These are phyloP conservation scores for Ganoderma sinense DNA, from an alignment of 1,284 basidiomycete genomes.

Conservation along the genomic window DNA sequence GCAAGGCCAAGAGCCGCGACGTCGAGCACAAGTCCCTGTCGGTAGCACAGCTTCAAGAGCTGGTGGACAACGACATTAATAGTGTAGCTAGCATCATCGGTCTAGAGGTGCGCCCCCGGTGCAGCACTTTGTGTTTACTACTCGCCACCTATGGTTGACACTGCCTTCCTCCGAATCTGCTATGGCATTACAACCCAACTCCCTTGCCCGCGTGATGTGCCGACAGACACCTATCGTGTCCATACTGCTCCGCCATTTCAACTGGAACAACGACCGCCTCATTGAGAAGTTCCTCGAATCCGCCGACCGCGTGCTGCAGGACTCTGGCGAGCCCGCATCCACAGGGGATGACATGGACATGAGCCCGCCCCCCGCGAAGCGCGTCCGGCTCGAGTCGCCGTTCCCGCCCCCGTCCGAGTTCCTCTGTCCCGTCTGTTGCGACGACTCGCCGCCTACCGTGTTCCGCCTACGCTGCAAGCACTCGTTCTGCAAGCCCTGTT, in stretches of 20 bases:
- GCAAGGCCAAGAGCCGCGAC: constrained; percentile 35
- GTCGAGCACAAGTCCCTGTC: constrained; percentile 46
- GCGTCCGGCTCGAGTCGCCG: constrained; percentile 38
- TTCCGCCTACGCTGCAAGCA: constrained; percentile 57
- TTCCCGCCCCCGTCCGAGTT: constrained; percentile 40
- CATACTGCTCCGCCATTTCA: constrained; percentile 66
- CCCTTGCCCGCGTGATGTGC: not conserved
- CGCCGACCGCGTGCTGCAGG: constrained; percentile 49
- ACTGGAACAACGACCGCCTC: constrained; percentile 72
- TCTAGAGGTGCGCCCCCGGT: constrained; percentile 47
- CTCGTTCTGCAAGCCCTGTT: constrained; percentile 66
- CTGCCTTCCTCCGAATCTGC: constrained; percentile 1
- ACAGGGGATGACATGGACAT: constrained; percentile 19
- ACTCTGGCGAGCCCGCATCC: constrained; percentile 40
- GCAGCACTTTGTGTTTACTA: constrained; percentile 33
- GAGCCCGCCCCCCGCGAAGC: constrained; percentile 35
- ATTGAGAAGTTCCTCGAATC: constrained; percentile 63
- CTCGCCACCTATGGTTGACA: constrained; percentile 21
- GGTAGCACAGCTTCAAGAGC: constrained; percentile 49
- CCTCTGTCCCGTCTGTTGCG: constrained; percentile 63
- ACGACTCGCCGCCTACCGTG: constrained; percentile 45
- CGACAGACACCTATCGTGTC: constrained; percentile 56
- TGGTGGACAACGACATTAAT: constrained; percentile 53
- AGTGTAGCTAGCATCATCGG: constrained; percentile 58
- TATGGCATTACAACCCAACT: not conserved